Evolutionary conservation across 2,329 filamentous ascomycete species (phyloP).

Genomic region (Epichloe sylvatica): DNA sequence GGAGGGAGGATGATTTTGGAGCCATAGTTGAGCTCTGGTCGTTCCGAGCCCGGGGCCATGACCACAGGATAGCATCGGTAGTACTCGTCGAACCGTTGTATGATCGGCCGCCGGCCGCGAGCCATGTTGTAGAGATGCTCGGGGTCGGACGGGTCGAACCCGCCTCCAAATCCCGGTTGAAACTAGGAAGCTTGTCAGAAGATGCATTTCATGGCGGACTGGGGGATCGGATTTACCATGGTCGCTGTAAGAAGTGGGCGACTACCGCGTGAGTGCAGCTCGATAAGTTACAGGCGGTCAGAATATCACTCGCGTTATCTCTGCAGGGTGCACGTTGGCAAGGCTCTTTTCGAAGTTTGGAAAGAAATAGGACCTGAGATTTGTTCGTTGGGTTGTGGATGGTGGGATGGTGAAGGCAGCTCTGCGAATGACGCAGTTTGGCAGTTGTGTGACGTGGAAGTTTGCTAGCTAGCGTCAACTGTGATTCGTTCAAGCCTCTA

Average conservation of each 20-base stretch:
- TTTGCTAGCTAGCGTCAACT: background rate
- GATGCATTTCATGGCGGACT: background rate
- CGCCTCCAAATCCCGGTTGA: slow-evolving; percentile 24
- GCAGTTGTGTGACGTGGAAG: background rate
- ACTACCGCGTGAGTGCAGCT: background rate
- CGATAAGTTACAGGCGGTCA: background rate
- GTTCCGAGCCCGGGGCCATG: slow-evolving; percentile 84
- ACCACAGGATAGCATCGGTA: slow-evolving; percentile 92
- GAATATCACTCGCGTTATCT: background rate
- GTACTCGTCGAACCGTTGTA: slow-evolving; percentile 90
- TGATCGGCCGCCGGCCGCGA: slow-evolving; percentile 32
- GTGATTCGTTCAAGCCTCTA: background rate
- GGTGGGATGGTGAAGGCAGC: slow-evolving; percentile 6
- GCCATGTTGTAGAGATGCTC: slow-evolving; percentile 36
- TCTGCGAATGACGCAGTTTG: slow-evolving; percentile 8
- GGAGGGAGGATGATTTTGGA: slow-evolving; percentile 98
- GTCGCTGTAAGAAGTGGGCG: background rate
- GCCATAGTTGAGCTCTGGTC: slow-evolving; percentile 83
- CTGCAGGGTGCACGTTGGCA: background rate
- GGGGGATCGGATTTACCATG: background rate
- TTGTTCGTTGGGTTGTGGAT: background rate
- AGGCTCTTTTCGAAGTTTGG: too few species aligned
- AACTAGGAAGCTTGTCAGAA: slow-evolving; percentile 1
- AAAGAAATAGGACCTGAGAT: too few species aligned
- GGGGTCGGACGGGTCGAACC: slow-evolving; percentile 34